Evolutionary conservation across 352 stramenopile genomes (phyloP).

Genomic region (Globisporangium viniferum): DNA sequence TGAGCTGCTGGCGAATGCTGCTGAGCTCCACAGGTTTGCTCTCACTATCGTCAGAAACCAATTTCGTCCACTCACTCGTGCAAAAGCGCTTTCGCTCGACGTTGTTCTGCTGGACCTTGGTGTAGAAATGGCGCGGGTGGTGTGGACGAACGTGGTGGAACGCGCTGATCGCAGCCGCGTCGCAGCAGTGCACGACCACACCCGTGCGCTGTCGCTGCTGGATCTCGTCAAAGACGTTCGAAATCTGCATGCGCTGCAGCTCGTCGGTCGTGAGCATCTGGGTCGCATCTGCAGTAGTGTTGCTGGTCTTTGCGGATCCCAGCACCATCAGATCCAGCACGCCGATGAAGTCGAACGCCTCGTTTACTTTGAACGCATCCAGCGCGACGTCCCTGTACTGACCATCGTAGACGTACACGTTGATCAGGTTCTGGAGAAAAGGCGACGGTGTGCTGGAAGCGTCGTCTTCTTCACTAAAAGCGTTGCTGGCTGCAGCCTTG

Average conservation of each 20-base stretch:
- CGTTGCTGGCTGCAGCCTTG: conserved; percentile 20
- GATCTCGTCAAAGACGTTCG: conserved; percentile 57
- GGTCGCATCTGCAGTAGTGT: conserved; percentile 16
- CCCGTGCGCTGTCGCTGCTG: conserved; percentile 46
- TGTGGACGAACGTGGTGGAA: conserved; percentile 57
- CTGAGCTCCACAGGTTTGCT: conserved; percentile 10
- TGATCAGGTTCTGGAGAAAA: conserved; percentile 36
- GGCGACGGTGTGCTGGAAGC: not conserved
- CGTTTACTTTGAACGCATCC: conserved; percentile 78
- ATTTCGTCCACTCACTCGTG: conserved; percentile 27
- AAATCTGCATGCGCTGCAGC: conserved; percentile 58
- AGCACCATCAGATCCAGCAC: conserved; percentile 66
- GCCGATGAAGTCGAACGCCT: conserved; percentile 79
- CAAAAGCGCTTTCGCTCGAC: conserved; percentile 33
- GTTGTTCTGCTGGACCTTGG: conserved; percentile 33
- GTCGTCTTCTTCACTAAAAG: not conserved
- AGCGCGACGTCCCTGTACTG: conserved; percentile 46
- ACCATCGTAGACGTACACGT: conserved; percentile 70
- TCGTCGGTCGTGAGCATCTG: conserved; percentile 25
- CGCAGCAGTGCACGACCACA: conserved; percentile 68
- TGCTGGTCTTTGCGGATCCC: conserved; percentile 12
- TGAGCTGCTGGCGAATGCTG: conserved; percentile 31
- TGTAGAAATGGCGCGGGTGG: conserved; percentile 28
- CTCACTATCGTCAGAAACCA: conserved; percentile 10
- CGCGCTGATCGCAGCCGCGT: conserved; percentile 29